Percentiles rank a stretch among this genome's conserved stretches.
phyloP scores from a whole-genome alignment of 805 yeast species.

The Wickerhamomyces ciferrii region DNA sequence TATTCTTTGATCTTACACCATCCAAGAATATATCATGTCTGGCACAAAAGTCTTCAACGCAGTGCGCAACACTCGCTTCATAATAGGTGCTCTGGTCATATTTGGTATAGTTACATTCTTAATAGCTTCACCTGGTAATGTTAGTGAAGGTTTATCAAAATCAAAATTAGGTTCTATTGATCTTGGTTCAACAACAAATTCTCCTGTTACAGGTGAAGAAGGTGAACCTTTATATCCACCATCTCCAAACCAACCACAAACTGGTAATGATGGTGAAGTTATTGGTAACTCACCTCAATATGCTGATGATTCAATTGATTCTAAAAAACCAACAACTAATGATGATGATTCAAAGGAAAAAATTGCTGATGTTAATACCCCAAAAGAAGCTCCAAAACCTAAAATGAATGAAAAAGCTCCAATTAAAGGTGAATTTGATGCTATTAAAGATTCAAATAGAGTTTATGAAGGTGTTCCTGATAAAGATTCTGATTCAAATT shows the following conservation, averaged over 20 bases:
- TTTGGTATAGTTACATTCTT: constrained; percentile 46
- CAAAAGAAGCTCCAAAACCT: constrained; percentile 24
- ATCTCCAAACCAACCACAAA: background rate
- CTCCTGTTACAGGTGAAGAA: background rate
- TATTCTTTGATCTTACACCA: too few relatives aligned
- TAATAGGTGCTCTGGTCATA: constrained; percentile 45
- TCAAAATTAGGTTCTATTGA: background rate
- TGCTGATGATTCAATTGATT: constrained; percentile 20
- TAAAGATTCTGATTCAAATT: constrained; percentile 7
- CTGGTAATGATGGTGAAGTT: background rate
- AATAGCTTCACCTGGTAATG: constrained; percentile 17
- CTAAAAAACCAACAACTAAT: constrained; percentile 1
- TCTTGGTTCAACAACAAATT: background rate
- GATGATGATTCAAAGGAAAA: constrained; percentile 12
- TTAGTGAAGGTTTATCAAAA: constrained; percentile 3
- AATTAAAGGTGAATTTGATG: constrained; percentile 17
- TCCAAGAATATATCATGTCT: too few relatives aligned
- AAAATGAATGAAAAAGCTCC: constrained; percentile 7
- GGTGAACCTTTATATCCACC: background rate
- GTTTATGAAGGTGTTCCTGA: constrained; percentile 25
- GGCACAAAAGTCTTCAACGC: constrained; percentile 6
- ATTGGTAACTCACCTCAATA: constrained; percentile 19
- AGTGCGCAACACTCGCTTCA: constrained; percentile 46
- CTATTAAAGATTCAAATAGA: constrained; percentile 21
- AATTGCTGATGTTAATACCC: constrained; percentile 20